Conservation (phyloP, 257 asterid species). For the Gynochthodes officinalis region DNA sequence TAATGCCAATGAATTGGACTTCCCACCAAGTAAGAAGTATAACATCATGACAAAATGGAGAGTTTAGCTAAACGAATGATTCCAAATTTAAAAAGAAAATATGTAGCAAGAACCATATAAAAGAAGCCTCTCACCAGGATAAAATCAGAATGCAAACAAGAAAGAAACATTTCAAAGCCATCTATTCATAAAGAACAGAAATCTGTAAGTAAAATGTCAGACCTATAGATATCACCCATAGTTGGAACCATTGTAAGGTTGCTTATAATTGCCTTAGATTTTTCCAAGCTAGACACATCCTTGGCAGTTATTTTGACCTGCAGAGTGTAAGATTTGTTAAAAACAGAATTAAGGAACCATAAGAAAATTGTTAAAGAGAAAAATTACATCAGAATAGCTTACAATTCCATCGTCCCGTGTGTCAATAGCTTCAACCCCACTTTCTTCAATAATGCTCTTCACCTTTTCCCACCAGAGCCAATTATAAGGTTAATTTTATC, state of each 20-base stretch:
- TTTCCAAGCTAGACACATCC: conserved; percentile 76
- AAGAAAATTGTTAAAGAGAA: conserved; percentile 13
- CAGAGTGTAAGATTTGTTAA: conserved; percentile 17
- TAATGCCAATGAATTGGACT: background rate
- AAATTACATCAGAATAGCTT: conserved; percentile 30
- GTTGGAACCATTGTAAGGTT: conserved; percentile 77
- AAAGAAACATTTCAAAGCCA: background rate
- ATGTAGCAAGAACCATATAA: background rate
- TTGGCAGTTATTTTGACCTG: conserved; percentile 89
- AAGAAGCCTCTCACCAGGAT: background rate
- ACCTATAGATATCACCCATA: conserved; percentile 93
- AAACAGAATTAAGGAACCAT: conserved; percentile 9
- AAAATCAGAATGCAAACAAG: background rate
- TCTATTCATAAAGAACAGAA: background rate
- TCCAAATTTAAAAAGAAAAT: background rate
- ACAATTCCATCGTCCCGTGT: conserved; percentile 81
- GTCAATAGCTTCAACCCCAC: conserved; percentile 86
- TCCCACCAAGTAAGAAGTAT: background rate
- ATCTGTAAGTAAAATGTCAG: conserved; percentile 15
- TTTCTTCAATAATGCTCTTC: conserved; percentile 93
- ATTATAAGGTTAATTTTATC: conserved; percentile 77
- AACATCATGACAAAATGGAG: too few relatives aligned
- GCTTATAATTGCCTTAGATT: conserved; percentile 69
- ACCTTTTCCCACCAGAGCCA: conserved; percentile 96
- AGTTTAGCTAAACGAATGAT: background rate